phyloP scores from a whole-genome alignment of 2,329 filamentous ascomycete genomes.

The Aspergillus vadensis region DNA sequence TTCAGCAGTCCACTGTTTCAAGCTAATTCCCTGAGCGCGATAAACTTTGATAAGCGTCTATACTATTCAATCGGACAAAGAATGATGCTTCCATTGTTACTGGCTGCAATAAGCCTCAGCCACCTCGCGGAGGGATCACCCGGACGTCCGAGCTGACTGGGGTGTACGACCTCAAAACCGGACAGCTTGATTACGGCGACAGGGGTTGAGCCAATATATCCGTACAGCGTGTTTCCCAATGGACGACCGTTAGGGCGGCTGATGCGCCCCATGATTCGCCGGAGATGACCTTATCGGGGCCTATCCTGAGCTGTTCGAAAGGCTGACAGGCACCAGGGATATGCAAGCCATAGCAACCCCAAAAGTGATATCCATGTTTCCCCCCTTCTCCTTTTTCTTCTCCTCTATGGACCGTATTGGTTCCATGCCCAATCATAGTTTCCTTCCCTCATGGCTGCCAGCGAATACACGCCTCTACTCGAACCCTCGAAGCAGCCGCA shows the following conservation, averaged over 20 bases:
- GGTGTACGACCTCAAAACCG: neutral
- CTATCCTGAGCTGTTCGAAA: neutral
- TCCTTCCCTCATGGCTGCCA: neutral
- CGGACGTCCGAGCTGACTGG: neutral
- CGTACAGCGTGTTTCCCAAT: neutral
- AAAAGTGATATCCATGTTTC: neutral
- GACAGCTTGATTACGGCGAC: neutral
- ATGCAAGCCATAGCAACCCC: neutral
- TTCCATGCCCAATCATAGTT: too few relatives aligned
- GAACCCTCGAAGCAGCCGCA: neutral
- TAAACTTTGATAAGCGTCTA: neutral
- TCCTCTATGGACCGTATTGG: too few relatives aligned
- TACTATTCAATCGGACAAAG: too few relatives aligned
- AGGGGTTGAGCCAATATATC: neutral
- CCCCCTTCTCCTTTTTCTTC: neutral
- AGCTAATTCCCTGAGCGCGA: neutral
- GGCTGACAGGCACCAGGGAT: neutral
- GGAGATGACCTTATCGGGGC: neutral
- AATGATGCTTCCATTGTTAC: too few relatives aligned
- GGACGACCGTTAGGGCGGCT: neutral
- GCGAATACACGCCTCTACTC: neutral
- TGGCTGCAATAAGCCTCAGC: neutral
- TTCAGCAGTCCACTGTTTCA: too few relatives aligned
- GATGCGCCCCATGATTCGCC: neutral
- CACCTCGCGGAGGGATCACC: neutral